Evolutionary conservation across 768 basidiomycete species (phyloP).

Genomic region (Neoboletus brunneissimus): DNA sequence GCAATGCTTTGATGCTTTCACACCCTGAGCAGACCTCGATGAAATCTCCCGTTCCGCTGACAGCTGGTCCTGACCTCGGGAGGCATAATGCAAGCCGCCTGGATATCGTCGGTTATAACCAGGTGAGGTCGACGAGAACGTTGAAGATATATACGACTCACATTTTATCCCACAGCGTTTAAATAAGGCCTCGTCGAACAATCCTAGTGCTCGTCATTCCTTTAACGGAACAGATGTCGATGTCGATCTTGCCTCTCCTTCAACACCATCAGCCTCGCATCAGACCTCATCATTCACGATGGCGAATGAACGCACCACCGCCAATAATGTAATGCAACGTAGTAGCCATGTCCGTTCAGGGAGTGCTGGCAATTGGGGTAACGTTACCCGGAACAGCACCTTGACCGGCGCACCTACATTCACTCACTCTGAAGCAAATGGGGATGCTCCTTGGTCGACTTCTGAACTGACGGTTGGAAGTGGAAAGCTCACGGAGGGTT

Average conservation of each 20-base stretch:
- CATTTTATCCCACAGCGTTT: slow-evolving; percentile 36
- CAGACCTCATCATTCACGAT: slow-evolving; percentile 40
- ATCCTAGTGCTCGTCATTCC: slow-evolving; percentile 64
- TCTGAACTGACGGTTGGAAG: slow-evolving; percentile 49
- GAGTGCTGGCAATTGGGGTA: slow-evolving; percentile 79
- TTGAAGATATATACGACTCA: slow-evolving; percentile 6
- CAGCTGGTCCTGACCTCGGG: slow-evolving; percentile 83
- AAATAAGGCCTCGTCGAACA: slow-evolving; percentile 46
- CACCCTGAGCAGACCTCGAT: slow-evolving; percentile 54
- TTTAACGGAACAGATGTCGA: slow-evolving; percentile 71
- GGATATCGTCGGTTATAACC: slow-evolving; percentile 71
- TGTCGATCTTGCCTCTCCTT: slow-evolving; percentile 55
- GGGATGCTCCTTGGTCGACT: slow-evolving; percentile 59
- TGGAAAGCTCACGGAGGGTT: slow-evolving; percentile 55
- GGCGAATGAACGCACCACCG: slow-evolving; percentile 38
- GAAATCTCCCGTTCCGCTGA: slow-evolving; percentile 77
- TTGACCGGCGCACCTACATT: slow-evolving; percentile 49
- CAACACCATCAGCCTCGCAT: slow-evolving; percentile 48
- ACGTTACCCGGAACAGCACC: slow-evolving; percentile 53
- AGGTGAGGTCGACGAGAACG: slow-evolving; percentile 42
- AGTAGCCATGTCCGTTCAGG: slow-evolving; percentile 72
- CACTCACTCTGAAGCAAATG: slow-evolving; percentile 51
- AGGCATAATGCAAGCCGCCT: slow-evolving; percentile 67
- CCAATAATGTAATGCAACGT: slow-evolving; percentile 39
- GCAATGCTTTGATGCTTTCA: slow-evolving; percentile 50